Conservation (phyloP, 352 stramenopile species). For the Phytophthora aleatoria region DNA sequence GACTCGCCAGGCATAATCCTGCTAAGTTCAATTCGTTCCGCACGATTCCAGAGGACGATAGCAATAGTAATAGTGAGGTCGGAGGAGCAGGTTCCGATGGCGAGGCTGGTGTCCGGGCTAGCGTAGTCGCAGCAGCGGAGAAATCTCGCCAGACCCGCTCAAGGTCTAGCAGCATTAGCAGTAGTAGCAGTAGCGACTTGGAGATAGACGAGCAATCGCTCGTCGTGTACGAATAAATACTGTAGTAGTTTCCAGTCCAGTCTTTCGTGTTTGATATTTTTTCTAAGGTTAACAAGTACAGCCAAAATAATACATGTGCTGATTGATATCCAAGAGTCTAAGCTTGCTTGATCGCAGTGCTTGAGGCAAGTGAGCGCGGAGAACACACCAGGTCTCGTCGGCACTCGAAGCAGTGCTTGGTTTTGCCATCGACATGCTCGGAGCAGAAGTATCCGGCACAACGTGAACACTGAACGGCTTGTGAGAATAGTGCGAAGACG, state of each 20-base stretch:
- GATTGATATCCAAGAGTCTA: background rate
- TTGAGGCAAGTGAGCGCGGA: conserved; percentile 7
- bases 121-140: conserved; percentile 32
- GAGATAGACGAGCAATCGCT: conserved; percentile 40
- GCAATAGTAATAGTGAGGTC: conserved; percentile 39
- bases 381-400: conserved; percentile 26
- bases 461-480: conserved; percentile 48
- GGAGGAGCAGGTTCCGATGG: conserved; percentile 30
- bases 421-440: conserved; percentile 46
- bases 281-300: background rate
- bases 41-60: conserved; percentile 52
- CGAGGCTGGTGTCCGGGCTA: conserved; percentile 20
- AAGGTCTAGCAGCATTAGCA: conserved; percentile 30
- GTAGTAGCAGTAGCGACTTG: conserved; percentile 36
- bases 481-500: conserved; percentile 73
- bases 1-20: conserved; percentile 69
- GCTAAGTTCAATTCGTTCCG: conserved; percentile 89
- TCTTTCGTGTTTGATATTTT: background rate
- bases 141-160: conserved; percentile 26
- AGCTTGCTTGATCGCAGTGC: conserved; percentile 18
- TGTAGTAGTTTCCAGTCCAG: conserved; percentile 4
- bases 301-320: too few species aligned
- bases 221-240: conserved; percentile 38
- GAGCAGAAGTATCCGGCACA: conserved; percentile 69
- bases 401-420: conserved; percentile 44